phyloP scores from a whole-genome alignment of 441 rosid genomes.

The Monsonia emarginata region DNA sequence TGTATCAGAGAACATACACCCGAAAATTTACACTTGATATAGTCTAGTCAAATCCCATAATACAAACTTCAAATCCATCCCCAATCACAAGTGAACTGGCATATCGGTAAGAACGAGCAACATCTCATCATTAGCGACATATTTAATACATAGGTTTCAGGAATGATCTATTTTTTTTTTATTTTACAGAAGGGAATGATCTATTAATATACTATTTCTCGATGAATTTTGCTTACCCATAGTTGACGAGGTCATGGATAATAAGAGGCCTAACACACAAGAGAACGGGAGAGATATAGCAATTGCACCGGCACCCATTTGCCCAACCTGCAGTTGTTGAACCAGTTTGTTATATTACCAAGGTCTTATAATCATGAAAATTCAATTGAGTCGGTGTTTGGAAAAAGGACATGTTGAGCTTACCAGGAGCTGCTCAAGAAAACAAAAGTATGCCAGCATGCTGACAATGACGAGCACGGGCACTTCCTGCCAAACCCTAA shows the following conservation, averaged over 20 bases:
- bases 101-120: too few relatives aligned
- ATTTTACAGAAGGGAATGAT: too few relatives aligned
- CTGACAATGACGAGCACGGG: slow-evolving; percentile 38
- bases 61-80: too few relatives aligned
- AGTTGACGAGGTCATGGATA: slow-evolving; percentile 30
- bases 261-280: slow-evolving; percentile 32
- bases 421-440: slow-evolving; percentile 36
- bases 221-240: slow-evolving; percentile 19
- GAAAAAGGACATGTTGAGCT: neutral
- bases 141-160: neutral
- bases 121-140: too few relatives aligned
- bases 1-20: neutral
- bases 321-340: slow-evolving; percentile 22
- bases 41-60: neutral
- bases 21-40: neutral
- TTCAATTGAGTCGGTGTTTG: neutral
- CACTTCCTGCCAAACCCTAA: slow-evolving; percentile 38
- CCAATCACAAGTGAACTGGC: too few relatives aligned
- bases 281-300: slow-evolving; percentile 35
- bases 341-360: neutral
- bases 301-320: slow-evolving; percentile 34
- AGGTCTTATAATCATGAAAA: neutral
- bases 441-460: slow-evolving; percentile 40
- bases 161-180: neutral
- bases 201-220: neutral